Evolutionary conservation across 2,329 filamentous ascomycete genomes (phyloP), one percentile per base, ranked within the genome.

Genomic region (Periconia digitata): DNA sequence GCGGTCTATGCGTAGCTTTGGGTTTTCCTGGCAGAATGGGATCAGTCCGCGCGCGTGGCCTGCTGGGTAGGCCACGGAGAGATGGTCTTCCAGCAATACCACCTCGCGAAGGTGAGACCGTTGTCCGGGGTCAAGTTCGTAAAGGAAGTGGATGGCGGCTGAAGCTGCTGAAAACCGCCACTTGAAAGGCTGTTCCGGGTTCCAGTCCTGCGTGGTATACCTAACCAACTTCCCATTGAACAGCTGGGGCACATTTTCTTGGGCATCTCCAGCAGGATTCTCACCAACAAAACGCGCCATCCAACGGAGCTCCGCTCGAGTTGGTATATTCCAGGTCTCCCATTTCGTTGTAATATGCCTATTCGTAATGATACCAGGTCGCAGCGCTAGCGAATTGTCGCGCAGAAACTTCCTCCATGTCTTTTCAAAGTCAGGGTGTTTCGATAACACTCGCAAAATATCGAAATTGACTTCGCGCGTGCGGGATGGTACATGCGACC

Each of bases 11-110:
- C 32, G 21, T 15, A 38, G 17, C 2, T 8, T 20, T 50, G 40
- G 12, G 37, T 50, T 46, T 10, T 38, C 34, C 23, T 42, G 17
- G 1, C 47, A 50, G 15, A 42, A 41, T 21, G 29, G 22, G 27
- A 50, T 46, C 1, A 50, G 20, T 8, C 43, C 38, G 12, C 23
- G 29, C 1, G 47, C 47, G 36, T 50, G 47, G 22, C 47, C 37
- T 41, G 45, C 43, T 3, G 43, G 36, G n/a, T 34, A 39, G 16
- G 35, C 38, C 3, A 42, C 32, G 6, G 37, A 18, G 1, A 6
- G 1, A 6, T 15, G 47, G 20, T 46, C 32, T 20, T 50, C 43
- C 10, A 45, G 12, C n/a, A 50, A n/a, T 1, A 15, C 21, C 4
- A 46, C 38, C 4, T 24, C 21, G 8, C 43, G 37, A 2, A 46